These are phyloP conservation scores for Polygonum maritimum DNA, from an alignment of 148 eudicot genomes.

Conservation along the genomic window DNA sequence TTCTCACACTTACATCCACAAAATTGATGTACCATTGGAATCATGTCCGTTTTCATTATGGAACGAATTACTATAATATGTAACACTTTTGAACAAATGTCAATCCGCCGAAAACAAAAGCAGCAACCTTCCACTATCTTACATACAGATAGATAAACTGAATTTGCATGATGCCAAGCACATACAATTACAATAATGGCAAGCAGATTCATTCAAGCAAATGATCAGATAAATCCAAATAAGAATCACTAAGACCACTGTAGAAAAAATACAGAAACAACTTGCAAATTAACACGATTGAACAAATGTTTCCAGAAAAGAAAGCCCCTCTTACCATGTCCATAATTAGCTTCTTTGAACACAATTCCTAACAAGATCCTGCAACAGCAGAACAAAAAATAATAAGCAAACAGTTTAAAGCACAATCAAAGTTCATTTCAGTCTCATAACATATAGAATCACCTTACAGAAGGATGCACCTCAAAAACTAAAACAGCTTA, in stretches of 20 bases:
- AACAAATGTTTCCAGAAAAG: neutral
- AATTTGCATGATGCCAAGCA: neutral
- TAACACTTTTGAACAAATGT: neutral
- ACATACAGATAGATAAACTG: neutral
- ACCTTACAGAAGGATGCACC: neutral
- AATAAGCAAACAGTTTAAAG: neutral
- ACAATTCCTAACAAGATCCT: neutral
- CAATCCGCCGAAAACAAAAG: neutral
- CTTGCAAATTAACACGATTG: neutral
- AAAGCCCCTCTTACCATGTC: neutral
- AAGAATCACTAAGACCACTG: neutral
- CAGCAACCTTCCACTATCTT: neutral
- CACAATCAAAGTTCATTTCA: neutral
- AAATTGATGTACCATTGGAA: neutral
- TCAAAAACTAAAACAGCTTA: neutral
- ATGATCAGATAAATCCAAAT: neutral
- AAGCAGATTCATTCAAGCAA: neutral
- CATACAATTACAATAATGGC: neutral
- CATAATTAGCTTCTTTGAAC: slow-evolving; percentile 1
- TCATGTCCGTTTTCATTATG: neutral
- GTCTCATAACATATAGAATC: neutral
- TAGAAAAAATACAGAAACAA: neutral
- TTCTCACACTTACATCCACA: neutral
- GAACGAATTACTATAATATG: neutral
- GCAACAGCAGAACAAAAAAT: neutral